Percentiles rank a stretch among this genome's conserved stretches.
These are phyloP conservation scores for Prunus padus DNA, from an alignment of 306 rosid genomes.

Conservation along the genomic window DNA sequence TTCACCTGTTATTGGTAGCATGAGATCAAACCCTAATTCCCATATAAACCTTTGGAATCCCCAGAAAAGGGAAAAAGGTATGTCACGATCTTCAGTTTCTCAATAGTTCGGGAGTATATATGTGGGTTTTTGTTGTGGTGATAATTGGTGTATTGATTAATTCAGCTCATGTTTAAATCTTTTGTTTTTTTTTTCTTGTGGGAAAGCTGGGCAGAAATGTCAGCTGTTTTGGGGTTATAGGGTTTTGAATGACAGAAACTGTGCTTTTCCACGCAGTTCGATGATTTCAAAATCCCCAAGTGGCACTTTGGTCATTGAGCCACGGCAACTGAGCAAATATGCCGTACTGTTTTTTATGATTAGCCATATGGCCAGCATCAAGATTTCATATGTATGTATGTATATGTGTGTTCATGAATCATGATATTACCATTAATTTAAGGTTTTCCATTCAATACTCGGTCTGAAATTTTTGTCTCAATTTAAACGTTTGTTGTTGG, in stretches of 20 bases:
- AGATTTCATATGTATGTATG: not conserved
- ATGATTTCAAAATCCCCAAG: constrained; percentile 30
- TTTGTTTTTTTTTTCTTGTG: not conserved
- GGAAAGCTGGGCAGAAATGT: not conserved
- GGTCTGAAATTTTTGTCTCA: not conserved
- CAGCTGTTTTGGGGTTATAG: constrained; percentile 32
- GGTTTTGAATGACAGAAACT: constrained; percentile 45
- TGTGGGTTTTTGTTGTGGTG: not conserved
- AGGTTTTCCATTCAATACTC: not conserved
- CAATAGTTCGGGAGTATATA: not conserved
- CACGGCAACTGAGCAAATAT: not conserved
- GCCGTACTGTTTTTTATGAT: constrained; percentile 1
- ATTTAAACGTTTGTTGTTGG: not conserved
- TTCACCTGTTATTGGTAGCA: constrained; percentile 87
- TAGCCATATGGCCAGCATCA: constrained; percentile 7
- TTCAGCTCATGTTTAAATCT: not conserved
- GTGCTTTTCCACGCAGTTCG: constrained; percentile 39
- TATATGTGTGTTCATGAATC: not conserved
- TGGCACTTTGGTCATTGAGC: constrained; percentile 44
- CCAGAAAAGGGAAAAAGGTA: constrained; percentile 4
- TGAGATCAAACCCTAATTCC: constrained; percentile 37
- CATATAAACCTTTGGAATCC: not conserved
- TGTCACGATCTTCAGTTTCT: not conserved
- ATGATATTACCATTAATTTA: not conserved
- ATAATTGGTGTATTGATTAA: not conserved